Conservation (phyloP, 192 early-diverging fungal genomes). For the Cetraspora pellucida region DNA sequence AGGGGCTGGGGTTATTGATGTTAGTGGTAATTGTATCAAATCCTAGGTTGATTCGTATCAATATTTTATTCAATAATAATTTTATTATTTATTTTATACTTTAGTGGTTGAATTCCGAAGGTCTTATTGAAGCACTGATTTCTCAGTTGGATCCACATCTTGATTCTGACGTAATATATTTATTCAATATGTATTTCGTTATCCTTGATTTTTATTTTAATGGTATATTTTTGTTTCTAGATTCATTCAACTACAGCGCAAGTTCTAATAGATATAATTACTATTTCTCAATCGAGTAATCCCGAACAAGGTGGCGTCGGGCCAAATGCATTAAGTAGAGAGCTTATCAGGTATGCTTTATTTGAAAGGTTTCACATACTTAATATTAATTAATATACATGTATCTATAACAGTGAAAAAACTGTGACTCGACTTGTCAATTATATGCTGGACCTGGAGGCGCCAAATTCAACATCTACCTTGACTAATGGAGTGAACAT, state of each 20-base stretch:
- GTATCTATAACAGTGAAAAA: constrained; percentile 57
- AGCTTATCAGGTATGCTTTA: constrained; percentile 50
- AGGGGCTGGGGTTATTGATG: constrained; percentile 83
- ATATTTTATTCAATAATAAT: constrained; percentile 2
- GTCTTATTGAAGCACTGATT: constrained; percentile 77
- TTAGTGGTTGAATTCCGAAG: constrained; percentile 85
- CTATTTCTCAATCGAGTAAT: constrained; percentile 74
- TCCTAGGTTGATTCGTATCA: constrained; percentile 11
- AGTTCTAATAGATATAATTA: constrained; percentile 81
- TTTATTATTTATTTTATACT: neutral
- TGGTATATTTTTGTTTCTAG: constrained; percentile 34
- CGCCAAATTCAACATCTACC: constrained; percentile 81
- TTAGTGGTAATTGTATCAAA: constrained; percentile 36
- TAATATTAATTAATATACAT: constrained; percentile 27
- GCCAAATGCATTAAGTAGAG: constrained; percentile 64
- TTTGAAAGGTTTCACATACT: neutral
- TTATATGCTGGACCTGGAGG: constrained; percentile 84
- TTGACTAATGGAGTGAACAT: constrained; percentile 94
- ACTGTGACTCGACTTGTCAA: constrained; percentile 76
- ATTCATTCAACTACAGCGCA: constrained; percentile 80
- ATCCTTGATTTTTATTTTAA: neutral
- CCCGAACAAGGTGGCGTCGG: constrained; percentile 66
- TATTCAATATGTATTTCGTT: neutral
- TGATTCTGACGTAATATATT: constrained; percentile 71
- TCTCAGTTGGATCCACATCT: constrained; percentile 76